A percentile compares a stretch with the other conserved stretches of the same genome.
phyloP scores from a whole-genome alignment of 495 filamentous ascomycete species.

The Neurospora sublineolata region DNA sequence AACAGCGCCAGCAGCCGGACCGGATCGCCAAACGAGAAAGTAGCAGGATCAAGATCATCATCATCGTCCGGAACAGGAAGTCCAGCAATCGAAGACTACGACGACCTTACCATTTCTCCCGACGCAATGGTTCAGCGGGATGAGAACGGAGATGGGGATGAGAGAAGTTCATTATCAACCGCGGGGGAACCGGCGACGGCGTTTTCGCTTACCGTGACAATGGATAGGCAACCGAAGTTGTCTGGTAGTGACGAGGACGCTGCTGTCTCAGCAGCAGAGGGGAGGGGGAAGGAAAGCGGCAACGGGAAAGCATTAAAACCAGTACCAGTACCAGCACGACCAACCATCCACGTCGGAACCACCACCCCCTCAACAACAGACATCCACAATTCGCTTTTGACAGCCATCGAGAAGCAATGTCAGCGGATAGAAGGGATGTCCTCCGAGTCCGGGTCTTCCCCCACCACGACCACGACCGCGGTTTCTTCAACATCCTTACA shows the following conservation, averaged over 20 bases:
- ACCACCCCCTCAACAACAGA: background rate
- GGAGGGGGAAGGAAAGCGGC: background rate
- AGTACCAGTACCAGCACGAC: background rate
- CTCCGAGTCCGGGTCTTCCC: background rate
- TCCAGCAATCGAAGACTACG: slow-evolving; percentile 5
- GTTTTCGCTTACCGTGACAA: background rate
- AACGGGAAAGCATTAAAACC: background rate
- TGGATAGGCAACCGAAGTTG: background rate
- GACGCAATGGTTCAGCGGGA: background rate
- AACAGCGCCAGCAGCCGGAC: background rate
- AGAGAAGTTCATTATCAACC: background rate
- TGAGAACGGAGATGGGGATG: background rate
- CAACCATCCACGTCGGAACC: background rate
- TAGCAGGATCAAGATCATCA: background rate
- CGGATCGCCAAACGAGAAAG: background rate
- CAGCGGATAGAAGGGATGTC: background rate
- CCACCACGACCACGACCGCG: too few relatives aligned
- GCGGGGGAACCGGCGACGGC: background rate
- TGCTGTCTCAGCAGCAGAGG: background rate
- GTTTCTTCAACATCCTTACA: too few relatives aligned
- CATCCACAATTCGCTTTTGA: background rate
- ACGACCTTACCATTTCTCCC: background rate
- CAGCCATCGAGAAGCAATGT: background rate
- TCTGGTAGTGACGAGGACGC: background rate
- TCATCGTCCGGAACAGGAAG: background rate